Base-by-base conservation (phyloP, 1,139 yeast species). In the Candida pseudoviswanathii region DNA sequence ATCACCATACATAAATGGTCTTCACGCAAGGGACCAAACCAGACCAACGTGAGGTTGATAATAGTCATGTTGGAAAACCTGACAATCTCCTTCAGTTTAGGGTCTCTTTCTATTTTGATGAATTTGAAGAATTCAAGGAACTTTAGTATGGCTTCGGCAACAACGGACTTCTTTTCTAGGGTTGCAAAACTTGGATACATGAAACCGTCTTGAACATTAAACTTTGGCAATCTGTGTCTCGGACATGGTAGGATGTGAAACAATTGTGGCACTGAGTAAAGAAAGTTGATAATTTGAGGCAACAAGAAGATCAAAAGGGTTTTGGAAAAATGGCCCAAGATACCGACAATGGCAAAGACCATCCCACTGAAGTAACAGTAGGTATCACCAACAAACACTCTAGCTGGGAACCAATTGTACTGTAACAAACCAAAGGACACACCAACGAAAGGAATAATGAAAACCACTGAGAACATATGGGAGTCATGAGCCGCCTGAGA, bases 261-360 rank as follows among this genome's bases (percentile, higher is more conserved):
- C 53, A 94, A 69, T 67, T 94, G 99, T 2, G 99, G 99, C 4
- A 85, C 82, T 1, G 97, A 89, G 67, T 91, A 94, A 11, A 89
- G 54, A 58, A 95, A 95, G 64, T 94, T 94, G 68, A 90, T 69
- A 47, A 94, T 89, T 68, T 94, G 99, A 1, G 98, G 98, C 34
- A 89, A 71, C 64, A 94, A 86, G 64, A 94, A 86, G 36, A 92
- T 70, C 66, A 94, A 73, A 58, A 94, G 75, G 0, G 99, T 94
- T 68, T 94, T 94, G 44, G 97, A 89, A 65, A 92, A 95, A 70
- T 94, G 99, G 1, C 98, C 98, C 52, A 90, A 78, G 41, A 94
- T 95, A 2, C 98, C 98, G 27, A 90, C 96, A 36, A 92, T 95
- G 0, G 98, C 99, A 68, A 94, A 92, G 0, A 94, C 96, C 99